Conservation (phyloP, 352 stramenopile genomes). For the Pythium oligandrum region DNA sequence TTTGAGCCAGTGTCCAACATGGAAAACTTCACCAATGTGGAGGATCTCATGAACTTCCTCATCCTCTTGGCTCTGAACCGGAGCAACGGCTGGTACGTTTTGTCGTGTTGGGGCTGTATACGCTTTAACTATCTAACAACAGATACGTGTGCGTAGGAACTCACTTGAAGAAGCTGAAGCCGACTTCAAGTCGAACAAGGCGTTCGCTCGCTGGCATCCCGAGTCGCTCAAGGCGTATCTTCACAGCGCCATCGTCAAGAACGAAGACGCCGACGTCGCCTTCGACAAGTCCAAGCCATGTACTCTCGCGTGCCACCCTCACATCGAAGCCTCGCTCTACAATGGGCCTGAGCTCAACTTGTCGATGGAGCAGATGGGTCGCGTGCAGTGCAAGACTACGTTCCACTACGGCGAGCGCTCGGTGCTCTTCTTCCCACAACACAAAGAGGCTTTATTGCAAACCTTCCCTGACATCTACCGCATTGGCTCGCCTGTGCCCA, state of each 20-base stretch:
- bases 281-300: constrained; percentile 12
- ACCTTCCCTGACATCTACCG: constrained; percentile 37
- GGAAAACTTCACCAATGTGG: neutral
- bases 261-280: constrained; percentile 16
- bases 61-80: constrained; percentile 12
- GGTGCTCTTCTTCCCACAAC: constrained; percentile 28
- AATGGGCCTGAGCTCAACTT: constrained; percentile 28
- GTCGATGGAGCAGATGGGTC: constrained; percentile 26
- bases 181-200: constrained; percentile 23
- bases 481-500: constrained; percentile 24
- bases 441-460: constrained; percentile 18
- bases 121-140: neutral
- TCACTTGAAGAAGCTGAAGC: constrained; percentile 7
- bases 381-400: constrained; percentile 28
- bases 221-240: constrained; percentile 27
- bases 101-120: neutral
- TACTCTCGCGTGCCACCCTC: constrained; percentile 25
- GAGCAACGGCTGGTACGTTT: constrained; percentile 5
- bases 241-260: constrained; percentile 28
- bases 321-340: constrained; percentile 37
- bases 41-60: constrained; percentile 12
- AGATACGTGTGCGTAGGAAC: constrained; percentile 4
- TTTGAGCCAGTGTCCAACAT: constrained; percentile 43
- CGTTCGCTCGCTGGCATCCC: constrained; percentile 36
- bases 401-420: constrained; percentile 39